Conservation (phyloP, 208 protist species). For the Wallacemonas sp. region DNA sequence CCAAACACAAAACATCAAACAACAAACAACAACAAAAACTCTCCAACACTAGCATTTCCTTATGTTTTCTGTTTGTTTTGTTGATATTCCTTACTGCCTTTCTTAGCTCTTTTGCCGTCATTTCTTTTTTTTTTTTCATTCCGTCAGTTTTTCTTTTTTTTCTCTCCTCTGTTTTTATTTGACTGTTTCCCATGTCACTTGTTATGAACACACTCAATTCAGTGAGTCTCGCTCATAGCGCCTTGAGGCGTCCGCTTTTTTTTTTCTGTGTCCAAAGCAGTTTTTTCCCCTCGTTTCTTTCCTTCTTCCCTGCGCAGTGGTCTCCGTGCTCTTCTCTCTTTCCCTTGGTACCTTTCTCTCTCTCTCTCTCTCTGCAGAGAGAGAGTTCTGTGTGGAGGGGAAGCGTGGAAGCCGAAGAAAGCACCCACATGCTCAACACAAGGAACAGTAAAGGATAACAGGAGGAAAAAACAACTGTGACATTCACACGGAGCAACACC, state of each 20-base stretch:
- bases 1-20: neutral
- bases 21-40: neutral
- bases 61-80: constrained; percentile 18
- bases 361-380: too few species aligned
- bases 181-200: neutral
- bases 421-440: too few species aligned
- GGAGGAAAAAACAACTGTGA: too few species aligned
- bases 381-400: too few species aligned
- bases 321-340: too few species aligned
- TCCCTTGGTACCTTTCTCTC: too few species aligned
- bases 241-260: neutral
- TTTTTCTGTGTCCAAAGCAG: neutral
- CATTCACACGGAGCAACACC: too few species aligned
- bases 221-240: neutral
- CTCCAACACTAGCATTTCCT: neutral
- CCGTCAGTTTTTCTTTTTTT: constrained; percentile 9
- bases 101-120: too few species aligned
- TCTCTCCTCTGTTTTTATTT: constrained; percentile 12
- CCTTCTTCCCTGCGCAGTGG: neutral
- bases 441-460: too few species aligned
- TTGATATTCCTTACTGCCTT: constrained; percentile 8
- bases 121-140: constrained; percentile 19
- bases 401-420: too few species aligned
- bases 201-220: too few species aligned
- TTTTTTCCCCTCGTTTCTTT: neutral